Base-by-base conservation (phyloP, 1,139 yeast genomes). In the Diutina mesorugosa region DNA sequence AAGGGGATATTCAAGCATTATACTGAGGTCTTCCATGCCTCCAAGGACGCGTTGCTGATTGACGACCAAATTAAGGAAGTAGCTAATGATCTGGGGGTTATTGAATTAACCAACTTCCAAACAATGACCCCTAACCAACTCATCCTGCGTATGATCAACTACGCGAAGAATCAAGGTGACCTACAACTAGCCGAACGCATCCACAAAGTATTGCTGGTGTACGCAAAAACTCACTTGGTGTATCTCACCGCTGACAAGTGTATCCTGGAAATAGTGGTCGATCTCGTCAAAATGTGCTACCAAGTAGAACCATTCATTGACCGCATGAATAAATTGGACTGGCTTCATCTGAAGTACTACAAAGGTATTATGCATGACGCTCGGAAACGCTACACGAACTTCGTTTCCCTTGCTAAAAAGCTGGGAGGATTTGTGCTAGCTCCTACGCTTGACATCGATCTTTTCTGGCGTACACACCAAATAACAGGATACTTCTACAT, bases 11-110 rank as follows among this genome's bases (percentile, higher is more conserved):
- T 50, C 21, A 50, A 50, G 16, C 45, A 50, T 16, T 50, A 50
- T 12, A 50, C 53, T 16, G 53, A 50, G n/a, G 53, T 50, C 9
- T 50, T 50, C 16, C 53, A 50, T 50, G 53, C 53, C 8, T 50
- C 53, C 2, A 50, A 50, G 29, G 53, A 50, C 28, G 32, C 53
- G 28, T 32, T 50, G 9, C 53, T 50, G 6, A 50, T 50, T 32
- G 53, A 50, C 29, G 53, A 50, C 45, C 53, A 50, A 16, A 50
- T 50, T 8, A 50, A 50, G n/a, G 41, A 32, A 32, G 32, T 50
- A 12, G 53, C 53, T 38, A 30, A 50, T 7, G 12, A 50, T 10
- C 45, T 32, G 53, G 53, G 53, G 14, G 45, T 50, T 16, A n/a
- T 50, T n/a, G 53, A 50, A 7, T 6, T 50, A 3, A 5, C n/a